Conservation (phyloP, 2,329 filamentous ascomycete genomes). For the Aphanocladium album region DNA sequence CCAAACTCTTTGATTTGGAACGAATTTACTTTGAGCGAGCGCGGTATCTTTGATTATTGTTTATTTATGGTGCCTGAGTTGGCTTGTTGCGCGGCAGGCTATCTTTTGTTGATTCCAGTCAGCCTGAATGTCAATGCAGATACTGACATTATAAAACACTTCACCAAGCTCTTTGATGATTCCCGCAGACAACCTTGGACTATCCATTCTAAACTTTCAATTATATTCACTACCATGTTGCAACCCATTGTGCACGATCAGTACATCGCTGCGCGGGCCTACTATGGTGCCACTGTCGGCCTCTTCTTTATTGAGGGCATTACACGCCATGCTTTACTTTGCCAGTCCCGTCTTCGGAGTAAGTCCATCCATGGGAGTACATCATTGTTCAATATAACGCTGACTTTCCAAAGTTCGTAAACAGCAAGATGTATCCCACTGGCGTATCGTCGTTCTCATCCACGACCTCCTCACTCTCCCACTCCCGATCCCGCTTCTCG, state of each 20-base stretch:
- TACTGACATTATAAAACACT: too few species aligned
- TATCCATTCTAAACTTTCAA: background rate
- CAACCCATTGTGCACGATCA: conserved; percentile 17
- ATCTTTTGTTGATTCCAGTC: too few species aligned
- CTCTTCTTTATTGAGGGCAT: conserved; percentile 19
- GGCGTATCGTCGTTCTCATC: conserved; percentile 7
- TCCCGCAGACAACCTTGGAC: background rate
- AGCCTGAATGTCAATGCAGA: too few species aligned
- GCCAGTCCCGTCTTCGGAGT: background rate
- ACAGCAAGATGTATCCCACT: conserved; percentile 8
- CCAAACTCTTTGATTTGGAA: too few species aligned
- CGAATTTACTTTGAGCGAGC: too few species aligned
- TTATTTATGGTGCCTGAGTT: too few species aligned
- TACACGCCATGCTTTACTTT: background rate
- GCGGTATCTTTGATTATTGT: too few species aligned
- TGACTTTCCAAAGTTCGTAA: background rate
- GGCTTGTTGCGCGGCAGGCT: too few species aligned
- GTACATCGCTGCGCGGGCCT: conserved; percentile 17
- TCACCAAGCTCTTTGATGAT: too few species aligned
- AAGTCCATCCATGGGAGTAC: background rate
- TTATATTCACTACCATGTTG: conserved; percentile 6
- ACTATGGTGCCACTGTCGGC: conserved; percentile 18
- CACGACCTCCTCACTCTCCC: conserved; percentile 15
- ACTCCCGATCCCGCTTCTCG: conserved; percentile 12
- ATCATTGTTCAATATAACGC: background rate